Conservation (phyloP, 1,139 yeast species). For the Martiniozyma asiatica region DNA sequence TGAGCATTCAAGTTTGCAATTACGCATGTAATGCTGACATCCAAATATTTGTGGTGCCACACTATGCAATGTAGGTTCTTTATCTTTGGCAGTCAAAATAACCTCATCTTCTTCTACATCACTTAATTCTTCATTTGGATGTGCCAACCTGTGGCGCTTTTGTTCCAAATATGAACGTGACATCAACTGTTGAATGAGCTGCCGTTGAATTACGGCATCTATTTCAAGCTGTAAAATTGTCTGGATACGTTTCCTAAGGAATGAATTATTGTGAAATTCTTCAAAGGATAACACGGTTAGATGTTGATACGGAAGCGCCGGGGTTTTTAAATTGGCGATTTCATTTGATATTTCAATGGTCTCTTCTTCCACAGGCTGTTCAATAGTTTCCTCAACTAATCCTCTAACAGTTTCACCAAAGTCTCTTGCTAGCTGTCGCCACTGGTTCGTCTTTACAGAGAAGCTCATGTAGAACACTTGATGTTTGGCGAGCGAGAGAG, state of each 20-base stretch:
- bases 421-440: conserved; percentile 14
- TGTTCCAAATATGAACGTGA: conserved; percentile 55
- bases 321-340: conserved; percentile 9
- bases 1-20: conserved; percentile 76
- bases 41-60: conserved; percentile 41
- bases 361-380: conserved; percentile 31
- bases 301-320: conserved; percentile 17
- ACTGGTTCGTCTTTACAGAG: conserved; percentile 7
- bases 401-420: conserved; percentile 39
- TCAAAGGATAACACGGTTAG: conserved; percentile 28
- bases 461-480: no score
- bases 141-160: conserved; percentile 25
- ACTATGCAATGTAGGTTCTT: conserved; percentile 38
- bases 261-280: conserved; percentile 39
- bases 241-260: conserved; percentile 46
- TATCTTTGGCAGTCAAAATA: conserved; percentile 37
- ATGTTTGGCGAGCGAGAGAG: no score
- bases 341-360: conserved; percentile 1
- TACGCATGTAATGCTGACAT: conserved; percentile 73
- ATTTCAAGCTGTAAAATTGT: conserved; percentile 39
- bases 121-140: conserved; percentile 10
- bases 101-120: conserved; percentile 22
- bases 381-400: conserved; percentile 35
- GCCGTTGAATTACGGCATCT: conserved; percentile 44
- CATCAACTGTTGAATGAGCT: conserved; percentile 63